Evolutionary conservation across 208 protist genomes (phyloP), one percentile per base, ranked within the genome.

Genomic region (Crithidia bombi): DNA sequence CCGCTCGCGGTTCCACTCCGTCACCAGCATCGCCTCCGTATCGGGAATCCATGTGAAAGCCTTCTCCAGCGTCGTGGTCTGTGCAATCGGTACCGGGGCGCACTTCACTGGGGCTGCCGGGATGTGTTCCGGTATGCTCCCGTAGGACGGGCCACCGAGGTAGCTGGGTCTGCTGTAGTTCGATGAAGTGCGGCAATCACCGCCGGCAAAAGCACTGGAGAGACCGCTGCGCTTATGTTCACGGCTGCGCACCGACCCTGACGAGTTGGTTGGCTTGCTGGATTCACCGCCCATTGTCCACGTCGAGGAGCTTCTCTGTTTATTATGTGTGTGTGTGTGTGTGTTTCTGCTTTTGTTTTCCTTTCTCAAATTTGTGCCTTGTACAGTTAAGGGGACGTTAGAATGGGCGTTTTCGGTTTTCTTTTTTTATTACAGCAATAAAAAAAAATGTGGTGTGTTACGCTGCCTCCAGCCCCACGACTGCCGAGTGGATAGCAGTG

Each of bases 41-140:
- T 66, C 64, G 0, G 69, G 62, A 21, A 86, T 69, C 77, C 78
- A 86, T 28, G 76, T 75, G 46, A 75, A 23, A 3, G 64, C 32
- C 47, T 46, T 14, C 19, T 73, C 61, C 38, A 66, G 56, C 26
- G 33, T n/a, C 3, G 21, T 7, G 12, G 39, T 32, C 19, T 32
- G 17, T 11, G 15, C 28, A 12, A 73, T 54, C 5, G 66, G 65
- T 5, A 51, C 47, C 2, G 71, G 54, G 0, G 39, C 44, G 65
- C 77, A 82, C 47, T 61, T 59, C 23, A 69, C 50, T 28, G 77
- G 77, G 1, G 65, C 41, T 4, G 49, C 1, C 0, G 77, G 71
- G 36, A 82, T 76, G 38, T 57, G 49, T 1, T 30, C 39, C 0
- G 54, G 61, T 0, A 30, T 30, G 15, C 59, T 57, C 26, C 73